Evolutionary conservation across 2,329 filamentous ascomycete species (phyloP).

Genomic region (Colletotrichum graminicola): DNA sequence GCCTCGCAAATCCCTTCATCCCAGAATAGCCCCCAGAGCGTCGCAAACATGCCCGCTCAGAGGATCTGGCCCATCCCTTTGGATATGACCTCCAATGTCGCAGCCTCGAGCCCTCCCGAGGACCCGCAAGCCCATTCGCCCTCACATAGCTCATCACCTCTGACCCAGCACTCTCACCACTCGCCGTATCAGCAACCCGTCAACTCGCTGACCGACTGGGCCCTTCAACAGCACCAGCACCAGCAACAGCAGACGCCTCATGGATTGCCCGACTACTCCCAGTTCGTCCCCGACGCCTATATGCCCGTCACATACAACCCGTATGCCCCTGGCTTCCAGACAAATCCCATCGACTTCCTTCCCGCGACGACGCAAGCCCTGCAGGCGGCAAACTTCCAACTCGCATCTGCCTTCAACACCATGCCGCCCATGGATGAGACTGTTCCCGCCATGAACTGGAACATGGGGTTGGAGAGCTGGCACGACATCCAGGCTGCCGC

Average conservation of each 20-base stretch:
- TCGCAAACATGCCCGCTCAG: slow-evolving; percentile 51
- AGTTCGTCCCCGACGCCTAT: slow-evolving; percentile 67
- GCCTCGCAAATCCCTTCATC: slow-evolving; percentile 54
- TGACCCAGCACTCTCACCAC: slow-evolving; percentile 63
- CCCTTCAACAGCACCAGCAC: slow-evolving; percentile 68
- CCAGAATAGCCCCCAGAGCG: slow-evolving; percentile 43
- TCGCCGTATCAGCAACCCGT: slow-evolving; percentile 66
- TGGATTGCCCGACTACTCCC: slow-evolving; percentile 59
- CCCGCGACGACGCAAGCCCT: slow-evolving; percentile 73
- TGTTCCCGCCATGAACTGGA: slow-evolving; percentile 71
- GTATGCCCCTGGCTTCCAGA: slow-evolving; percentile 65
- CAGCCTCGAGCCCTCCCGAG: slow-evolving; percentile 64
- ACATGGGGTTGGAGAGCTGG: slow-evolving; percentile 77
- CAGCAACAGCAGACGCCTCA: slow-evolving; percentile 52
- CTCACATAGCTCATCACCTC: slow-evolving; percentile 59
- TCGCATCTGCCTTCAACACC: slow-evolving; percentile 73
- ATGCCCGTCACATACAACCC: slow-evolving; percentile 53
- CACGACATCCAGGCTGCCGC: slow-evolving; percentile 78
- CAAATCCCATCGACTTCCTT: slow-evolving; percentile 70
- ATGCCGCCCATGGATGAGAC: slow-evolving; percentile 69
- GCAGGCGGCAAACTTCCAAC: slow-evolving; percentile 69
- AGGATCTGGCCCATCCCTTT: slow-evolving; percentile 65
- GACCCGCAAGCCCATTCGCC: slow-evolving; percentile 59
- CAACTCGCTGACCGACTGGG: slow-evolving; percentile 72
- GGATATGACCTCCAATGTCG: slow-evolving; percentile 62